Percentiles rank a stretch among this genome's conserved stretches.
phyloP scores from a whole-genome alignment of 2,329 filamentous ascomycete species.

The Lasiodiplodia sp. region DNA sequence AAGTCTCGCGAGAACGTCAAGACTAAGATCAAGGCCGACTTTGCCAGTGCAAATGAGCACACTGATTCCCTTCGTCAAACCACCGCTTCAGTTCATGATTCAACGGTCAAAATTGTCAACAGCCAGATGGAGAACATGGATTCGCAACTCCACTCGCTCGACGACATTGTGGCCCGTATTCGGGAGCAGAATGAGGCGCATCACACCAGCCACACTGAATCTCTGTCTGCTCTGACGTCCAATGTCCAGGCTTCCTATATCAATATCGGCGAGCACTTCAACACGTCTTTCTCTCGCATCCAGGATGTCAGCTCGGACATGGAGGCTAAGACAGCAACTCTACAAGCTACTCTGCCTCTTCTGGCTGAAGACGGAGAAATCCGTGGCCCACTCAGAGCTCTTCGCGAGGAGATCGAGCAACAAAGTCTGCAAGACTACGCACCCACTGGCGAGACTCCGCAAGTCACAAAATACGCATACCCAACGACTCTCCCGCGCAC shows the following conservation, averaged over 20 bases:
- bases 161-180: slow-evolving; percentile 87
- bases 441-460: slow-evolving; percentile 85
- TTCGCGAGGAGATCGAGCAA: slow-evolving; percentile 72
- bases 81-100: slow-evolving; percentile 86
- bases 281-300: slow-evolving; percentile 71
- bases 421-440: slow-evolving; percentile 79
- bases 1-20: slow-evolving; percentile 80
- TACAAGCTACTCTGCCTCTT: slow-evolving; percentile 68
- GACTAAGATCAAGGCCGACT: slow-evolving; percentile 83
- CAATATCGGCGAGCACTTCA: slow-evolving; percentile 74
- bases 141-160: slow-evolving; percentile 86
- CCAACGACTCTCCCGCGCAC: slow-evolving; percentile 82
- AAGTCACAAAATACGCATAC: slow-evolving; percentile 82
- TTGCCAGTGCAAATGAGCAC: slow-evolving; percentile 80
- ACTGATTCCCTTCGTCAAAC: slow-evolving; percentile 84
- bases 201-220: slow-evolving; percentile 72
- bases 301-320: slow-evolving; percentile 74
- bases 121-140: slow-evolving; percentile 87
- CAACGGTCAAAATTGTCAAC: slow-evolving; percentile 88
- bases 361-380: slow-evolving; percentile 64
- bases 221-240: slow-evolving; percentile 69
- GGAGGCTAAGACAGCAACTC: slow-evolving; percentile 63
- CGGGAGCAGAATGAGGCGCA: slow-evolving; percentile 81
- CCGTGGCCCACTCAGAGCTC: slow-evolving; percentile 72
- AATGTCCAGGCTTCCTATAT: slow-evolving; percentile 77